Percentiles rank a stretch among this genome's conserved stretches.
Evolutionary conservation across 2,329 filamentous ascomycete genomes (phyloP).

Genomic region (Xylariaceae sp.): DNA sequence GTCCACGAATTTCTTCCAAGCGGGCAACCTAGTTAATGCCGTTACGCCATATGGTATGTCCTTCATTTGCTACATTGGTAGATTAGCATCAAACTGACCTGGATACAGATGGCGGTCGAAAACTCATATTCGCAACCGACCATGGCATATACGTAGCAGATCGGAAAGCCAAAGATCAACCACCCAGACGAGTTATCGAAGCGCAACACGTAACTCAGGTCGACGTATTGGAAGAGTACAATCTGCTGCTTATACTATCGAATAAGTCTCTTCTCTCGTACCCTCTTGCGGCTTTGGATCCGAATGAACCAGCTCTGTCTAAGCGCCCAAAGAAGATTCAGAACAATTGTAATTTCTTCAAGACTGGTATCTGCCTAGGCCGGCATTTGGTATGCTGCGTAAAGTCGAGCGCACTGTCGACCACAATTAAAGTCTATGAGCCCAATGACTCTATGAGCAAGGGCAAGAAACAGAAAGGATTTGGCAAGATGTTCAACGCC

Average conservation of each 20-base stretch:
- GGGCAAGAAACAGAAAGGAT: slow-evolving; percentile 91
- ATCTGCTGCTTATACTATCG: slow-evolving; percentile 82
- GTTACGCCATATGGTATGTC: slow-evolving; percentile 78
- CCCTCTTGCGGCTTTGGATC: slow-evolving; percentile 78
- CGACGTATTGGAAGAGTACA: slow-evolving; percentile 93
- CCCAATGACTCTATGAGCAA: slow-evolving; percentile 92
- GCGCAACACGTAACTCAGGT: slow-evolving; percentile 86
- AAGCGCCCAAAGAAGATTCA: slow-evolving; percentile 95
- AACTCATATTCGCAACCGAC: slow-evolving; percentile 91
- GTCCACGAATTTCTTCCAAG: slow-evolving; percentile 56
- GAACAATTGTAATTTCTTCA: slow-evolving; percentile 98
- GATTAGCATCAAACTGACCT: too few relatives aligned
- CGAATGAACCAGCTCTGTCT: slow-evolving; percentile 72
- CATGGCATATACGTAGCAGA: slow-evolving; percentile 90
- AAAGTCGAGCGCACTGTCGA: slow-evolving; percentile 87
- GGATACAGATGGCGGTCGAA: slow-evolving; percentile 77
- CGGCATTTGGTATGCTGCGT: slow-evolving; percentile 94
- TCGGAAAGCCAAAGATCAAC: slow-evolving; percentile 79
- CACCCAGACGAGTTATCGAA: slow-evolving; percentile 80
- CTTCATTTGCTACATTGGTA: slow-evolving; percentile 4
- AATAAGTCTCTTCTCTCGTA: slow-evolving; percentile 93
- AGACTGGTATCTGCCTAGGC: slow-evolving; percentile 89
- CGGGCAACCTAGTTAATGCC: slow-evolving; percentile 84
- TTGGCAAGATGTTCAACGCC: slow-evolving; percentile 90
- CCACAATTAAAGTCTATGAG: slow-evolving; percentile 98